phyloP scores from a whole-genome alignment of 495 filamentous ascomycete species.

The Penicillium argentinense region DNA sequence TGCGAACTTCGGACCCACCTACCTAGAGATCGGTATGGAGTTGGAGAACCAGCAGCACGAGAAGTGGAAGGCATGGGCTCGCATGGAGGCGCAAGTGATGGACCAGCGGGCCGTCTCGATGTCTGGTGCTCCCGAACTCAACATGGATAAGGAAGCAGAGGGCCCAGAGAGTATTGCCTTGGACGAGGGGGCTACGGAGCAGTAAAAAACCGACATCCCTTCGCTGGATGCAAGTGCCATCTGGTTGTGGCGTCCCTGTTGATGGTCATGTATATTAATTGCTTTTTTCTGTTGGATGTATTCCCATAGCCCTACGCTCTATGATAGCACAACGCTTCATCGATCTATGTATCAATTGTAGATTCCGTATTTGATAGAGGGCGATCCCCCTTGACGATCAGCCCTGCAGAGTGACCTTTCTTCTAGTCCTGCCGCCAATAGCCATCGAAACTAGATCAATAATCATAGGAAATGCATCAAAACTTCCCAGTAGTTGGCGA shows the following conservation, averaged over 20 bases:
- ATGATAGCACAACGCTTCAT: slow-evolving; percentile 12
- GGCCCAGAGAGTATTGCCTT: slow-evolving; percentile 3
- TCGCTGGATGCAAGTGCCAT: slow-evolving; percentile 5
- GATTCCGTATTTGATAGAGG: too few relatives aligned
- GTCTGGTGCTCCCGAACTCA: slow-evolving; percentile 33
- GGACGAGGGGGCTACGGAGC: background rate
- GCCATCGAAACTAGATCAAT: background rate
- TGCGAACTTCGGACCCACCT: slow-evolving; percentile 77
- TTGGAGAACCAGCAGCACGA: slow-evolving; percentile 78
- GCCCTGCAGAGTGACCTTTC: too few relatives aligned
- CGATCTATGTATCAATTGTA: background rate
- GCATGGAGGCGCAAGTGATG: slow-evolving; percentile 42
- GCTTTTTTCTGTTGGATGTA: slow-evolving; percentile 24
- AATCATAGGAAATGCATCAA: too few relatives aligned
- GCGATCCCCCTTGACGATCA: too few relatives aligned
- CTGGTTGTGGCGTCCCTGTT: slow-evolving; percentile 4
- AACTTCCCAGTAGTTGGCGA: too few relatives aligned
- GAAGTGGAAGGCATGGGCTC: slow-evolving; percentile 80
- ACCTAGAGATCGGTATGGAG: slow-evolving; percentile 73
- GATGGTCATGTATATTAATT: slow-evolving; percentile 40
- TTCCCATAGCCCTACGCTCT: slow-evolving; percentile 19
- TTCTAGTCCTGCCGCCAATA: too few relatives aligned
- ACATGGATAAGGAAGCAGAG: slow-evolving; percentile 14
- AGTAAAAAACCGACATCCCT: slow-evolving; percentile 2
- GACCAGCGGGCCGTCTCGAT: slow-evolving; percentile 33